Conservation (phyloP, 495 filamentous ascomycete genomes). For the Tuber magnatum region DNA sequence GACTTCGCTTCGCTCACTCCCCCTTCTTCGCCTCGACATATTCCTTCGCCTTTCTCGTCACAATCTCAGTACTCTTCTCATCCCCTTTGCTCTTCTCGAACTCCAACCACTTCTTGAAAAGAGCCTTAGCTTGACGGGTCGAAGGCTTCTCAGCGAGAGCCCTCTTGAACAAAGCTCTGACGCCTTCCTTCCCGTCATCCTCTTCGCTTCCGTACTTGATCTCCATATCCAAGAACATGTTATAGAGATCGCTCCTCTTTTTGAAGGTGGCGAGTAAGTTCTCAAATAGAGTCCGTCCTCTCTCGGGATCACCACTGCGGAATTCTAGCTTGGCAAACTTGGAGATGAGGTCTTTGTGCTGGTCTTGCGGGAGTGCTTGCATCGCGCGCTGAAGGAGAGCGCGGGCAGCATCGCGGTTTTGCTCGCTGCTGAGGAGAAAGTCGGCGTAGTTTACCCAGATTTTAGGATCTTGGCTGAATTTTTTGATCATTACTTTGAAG, state of each 20-base stretch:
- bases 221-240: slow-evolving; percentile 80
- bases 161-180: slow-evolving; percentile 44
- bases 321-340: slow-evolving; percentile 91
- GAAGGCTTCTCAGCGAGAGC: slow-evolving; percentile 35
- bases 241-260: slow-evolving; percentile 87
- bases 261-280: slow-evolving; percentile 74
- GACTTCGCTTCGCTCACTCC: slow-evolving; percentile 42
- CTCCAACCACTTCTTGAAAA: slow-evolving; percentile 76
- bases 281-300: slow-evolving; percentile 90
- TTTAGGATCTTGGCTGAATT: slow-evolving; percentile 63
- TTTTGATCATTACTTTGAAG: slow-evolving; percentile 77
- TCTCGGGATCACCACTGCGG: slow-evolving; percentile 77
- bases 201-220: slow-evolving; percentile 44
- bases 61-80: slow-evolving; percentile 61
- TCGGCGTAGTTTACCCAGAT: slow-evolving; percentile 93
- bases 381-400: slow-evolving; percentile 75
- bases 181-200: slow-evolving; percentile 28
- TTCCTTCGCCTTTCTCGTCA: slow-evolving; percentile 65
- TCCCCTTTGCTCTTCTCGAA: slow-evolving; percentile 72
- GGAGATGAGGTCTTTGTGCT: slow-evolving; percentile 65
- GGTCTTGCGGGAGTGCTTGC: slow-evolving; percentile 65
- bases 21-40: slow-evolving; percentile 55
- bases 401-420: slow-evolving; percentile 65
- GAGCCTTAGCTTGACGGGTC: slow-evolving; percentile 54
- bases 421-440: slow-evolving; percentile 57